Evolutionary conservation across 768 basidiomycete species (phyloP).

Genomic region (Boletus bicolor): DNA sequence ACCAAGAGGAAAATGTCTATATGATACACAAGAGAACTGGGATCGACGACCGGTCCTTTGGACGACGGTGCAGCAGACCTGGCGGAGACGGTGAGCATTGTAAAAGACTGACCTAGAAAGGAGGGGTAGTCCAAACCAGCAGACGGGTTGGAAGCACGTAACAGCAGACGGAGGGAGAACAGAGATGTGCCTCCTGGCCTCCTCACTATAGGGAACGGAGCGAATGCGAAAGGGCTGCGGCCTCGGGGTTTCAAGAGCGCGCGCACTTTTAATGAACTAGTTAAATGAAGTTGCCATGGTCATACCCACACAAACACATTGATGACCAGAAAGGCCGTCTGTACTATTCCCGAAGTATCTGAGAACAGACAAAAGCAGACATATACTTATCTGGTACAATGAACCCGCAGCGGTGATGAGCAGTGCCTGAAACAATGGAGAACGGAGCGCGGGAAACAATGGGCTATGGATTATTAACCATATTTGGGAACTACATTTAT

Average conservation of each 20-base stretch:
- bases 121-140: slow-evolving; percentile 2
- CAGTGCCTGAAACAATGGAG: too few relatives aligned
- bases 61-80: neutral
- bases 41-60: neutral
- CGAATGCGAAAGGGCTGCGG: neutral
- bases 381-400: too few relatives aligned
- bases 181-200: neutral
- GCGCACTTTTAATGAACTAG: neutral
- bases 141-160: neutral
- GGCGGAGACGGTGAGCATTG: slow-evolving; percentile 4
- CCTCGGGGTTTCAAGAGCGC: neutral
- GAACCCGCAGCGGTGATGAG: too few relatives aligned
- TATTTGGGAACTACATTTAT: too few relatives aligned
- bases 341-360: neutral
- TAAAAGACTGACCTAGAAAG: slow-evolving; percentile 14
- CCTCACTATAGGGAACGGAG: neutral
- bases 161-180: neutral
- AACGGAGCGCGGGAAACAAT: neutral
- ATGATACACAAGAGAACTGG: slow-evolving; percentile 31
- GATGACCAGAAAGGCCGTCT: too few relatives aligned
- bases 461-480: neutral
- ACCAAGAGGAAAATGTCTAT: slow-evolving; percentile 46
- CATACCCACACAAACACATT: neutral
- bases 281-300: slow-evolving; percentile 4
- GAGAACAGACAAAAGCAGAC: neutral